Conservation (phyloP, 352 stramenopile genomes). For the Phytophthora colocasiae region DNA sequence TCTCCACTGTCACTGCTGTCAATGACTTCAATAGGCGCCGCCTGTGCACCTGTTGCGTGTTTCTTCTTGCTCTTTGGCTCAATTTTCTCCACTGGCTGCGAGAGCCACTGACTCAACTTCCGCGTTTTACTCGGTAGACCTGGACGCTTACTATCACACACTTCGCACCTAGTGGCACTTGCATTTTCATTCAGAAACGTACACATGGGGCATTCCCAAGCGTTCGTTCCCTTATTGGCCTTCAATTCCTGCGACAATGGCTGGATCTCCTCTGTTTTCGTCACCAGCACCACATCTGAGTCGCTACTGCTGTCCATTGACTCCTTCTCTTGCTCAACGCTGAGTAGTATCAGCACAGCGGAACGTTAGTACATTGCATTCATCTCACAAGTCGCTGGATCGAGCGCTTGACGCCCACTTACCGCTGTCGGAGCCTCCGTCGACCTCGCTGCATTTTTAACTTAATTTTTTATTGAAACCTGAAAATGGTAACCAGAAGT, state of each 20-base stretch:
- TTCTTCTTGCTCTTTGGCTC: slow-evolving; percentile 19
- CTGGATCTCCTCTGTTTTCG: slow-evolving; percentile 5
- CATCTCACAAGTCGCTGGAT: neutral
- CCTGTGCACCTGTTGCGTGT: neutral
- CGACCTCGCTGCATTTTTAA: slow-evolving; percentile 27
- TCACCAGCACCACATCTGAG: slow-evolving; percentile 27
- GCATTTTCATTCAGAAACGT: slow-evolving; percentile 55
- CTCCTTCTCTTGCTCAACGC: slow-evolving; percentile 9
- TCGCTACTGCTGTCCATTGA: slow-evolving; percentile 44
- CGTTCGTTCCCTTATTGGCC: neutral
- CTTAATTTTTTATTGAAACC: neutral
- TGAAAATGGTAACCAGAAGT: too few species aligned
- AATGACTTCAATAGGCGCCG: slow-evolving; percentile 35
- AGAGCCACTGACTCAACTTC: slow-evolving; percentile 57
- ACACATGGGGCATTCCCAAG: slow-evolving; percentile 54
- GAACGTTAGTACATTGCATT: neutral
- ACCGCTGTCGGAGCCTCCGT: slow-evolving; percentile 40
- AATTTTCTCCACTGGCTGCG: slow-evolving; percentile 26
- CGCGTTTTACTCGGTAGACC: slow-evolving; percentile 32
- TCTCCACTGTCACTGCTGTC: slow-evolving; percentile 48
- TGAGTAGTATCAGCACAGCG: slow-evolving; percentile 4
- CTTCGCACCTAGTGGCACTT: slow-evolving; percentile 35
- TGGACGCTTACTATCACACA: slow-evolving; percentile 47
- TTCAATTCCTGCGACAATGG: slow-evolving; percentile 1
- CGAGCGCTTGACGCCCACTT: neutral